phyloP scores from a whole-genome alignment of 768 basidiomycete genomes.

The Melanogaster broomeanus region DNA sequence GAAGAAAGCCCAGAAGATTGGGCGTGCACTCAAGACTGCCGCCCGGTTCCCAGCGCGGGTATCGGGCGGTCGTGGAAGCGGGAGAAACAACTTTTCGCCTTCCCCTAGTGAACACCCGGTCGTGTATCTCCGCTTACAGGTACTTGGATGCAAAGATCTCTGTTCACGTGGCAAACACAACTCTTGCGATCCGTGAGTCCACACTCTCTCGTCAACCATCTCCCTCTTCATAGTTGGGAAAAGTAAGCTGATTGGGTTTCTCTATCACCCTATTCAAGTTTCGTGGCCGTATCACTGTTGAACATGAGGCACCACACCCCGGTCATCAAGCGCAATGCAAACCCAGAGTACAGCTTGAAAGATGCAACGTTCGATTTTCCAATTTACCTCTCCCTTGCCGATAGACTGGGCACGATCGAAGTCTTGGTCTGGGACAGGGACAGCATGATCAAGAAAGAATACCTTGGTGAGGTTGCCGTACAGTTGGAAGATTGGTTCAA shows the following conservation, averaged over 20 bases:
- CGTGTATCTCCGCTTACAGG: constrained; percentile 66
- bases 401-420: constrained; percentile 74
- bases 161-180: constrained; percentile 65
- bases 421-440: constrained; percentile 95
- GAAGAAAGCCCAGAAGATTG: constrained; percentile 51
- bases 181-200: constrained; percentile 77
- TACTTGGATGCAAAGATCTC: constrained; percentile 64
- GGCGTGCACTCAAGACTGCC: constrained; percentile 60
- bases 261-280: constrained; percentile 41
- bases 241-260: neutral
- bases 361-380: constrained; percentile 91
- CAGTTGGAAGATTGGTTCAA: constrained; percentile 83
- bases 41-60: constrained; percentile 54
- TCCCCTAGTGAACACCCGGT: constrained; percentile 64
- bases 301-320: constrained; percentile 69
- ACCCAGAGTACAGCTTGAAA: constrained; percentile 64
- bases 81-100: constrained; percentile 42
- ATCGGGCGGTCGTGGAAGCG: constrained; percentile 40
- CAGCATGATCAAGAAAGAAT: constrained; percentile 79
- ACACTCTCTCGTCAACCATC: neutral
- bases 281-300: constrained; percentile 66
- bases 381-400: constrained; percentile 73
- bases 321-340: constrained; percentile 68
- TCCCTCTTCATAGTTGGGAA: neutral
- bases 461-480: constrained; percentile 85